Conservation (phyloP, 768 basidiomycete species). For the Pleurotus pulmonarius region DNA sequence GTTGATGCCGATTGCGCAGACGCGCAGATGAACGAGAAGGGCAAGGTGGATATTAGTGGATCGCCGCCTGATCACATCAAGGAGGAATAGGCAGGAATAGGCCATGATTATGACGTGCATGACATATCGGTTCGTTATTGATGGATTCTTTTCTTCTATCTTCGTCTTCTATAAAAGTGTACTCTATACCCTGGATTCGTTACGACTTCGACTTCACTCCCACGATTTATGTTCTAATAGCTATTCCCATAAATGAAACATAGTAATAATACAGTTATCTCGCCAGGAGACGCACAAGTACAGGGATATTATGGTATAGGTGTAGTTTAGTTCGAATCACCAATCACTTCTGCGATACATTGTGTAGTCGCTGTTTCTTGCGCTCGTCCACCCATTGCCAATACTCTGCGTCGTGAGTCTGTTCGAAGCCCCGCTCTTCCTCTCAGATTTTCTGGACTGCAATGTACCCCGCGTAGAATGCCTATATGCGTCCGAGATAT, state of each 20-base stretch:
- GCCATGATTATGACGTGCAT: background rate
- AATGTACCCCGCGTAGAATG: background rate
- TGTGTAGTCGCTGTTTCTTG: conserved; percentile 4
- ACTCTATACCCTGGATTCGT: too few relatives aligned
- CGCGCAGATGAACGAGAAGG: conserved; percentile 60
- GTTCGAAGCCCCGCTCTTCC: background rate
- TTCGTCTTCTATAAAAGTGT: too few relatives aligned
- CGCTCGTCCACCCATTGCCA: background rate
- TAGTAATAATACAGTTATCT: too few relatives aligned
- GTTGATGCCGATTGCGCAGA: conserved; percentile 45
- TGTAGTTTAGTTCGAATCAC: background rate
- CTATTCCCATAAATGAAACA: too few relatives aligned
- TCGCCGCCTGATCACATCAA: conserved; percentile 31
- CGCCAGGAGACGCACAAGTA: too few relatives aligned
- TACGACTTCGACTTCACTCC: too few relatives aligned
- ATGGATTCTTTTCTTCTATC: too few relatives aligned
- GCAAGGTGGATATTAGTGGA: conserved; percentile 52
- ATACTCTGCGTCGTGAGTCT: background rate
- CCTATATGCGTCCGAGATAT: conserved; percentile 2
- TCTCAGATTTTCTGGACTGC: background rate
- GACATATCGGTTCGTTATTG: too few relatives aligned
- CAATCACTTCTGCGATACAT: conserved; percentile 7
- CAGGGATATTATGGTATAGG: background rate
- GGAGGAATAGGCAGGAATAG: conserved; percentile 4
- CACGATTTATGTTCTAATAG: too few relatives aligned